These are phyloP conservation scores for Camelina laxa DNA, from an alignment of 345 rosid genomes.

Conservation along the genomic window DNA sequence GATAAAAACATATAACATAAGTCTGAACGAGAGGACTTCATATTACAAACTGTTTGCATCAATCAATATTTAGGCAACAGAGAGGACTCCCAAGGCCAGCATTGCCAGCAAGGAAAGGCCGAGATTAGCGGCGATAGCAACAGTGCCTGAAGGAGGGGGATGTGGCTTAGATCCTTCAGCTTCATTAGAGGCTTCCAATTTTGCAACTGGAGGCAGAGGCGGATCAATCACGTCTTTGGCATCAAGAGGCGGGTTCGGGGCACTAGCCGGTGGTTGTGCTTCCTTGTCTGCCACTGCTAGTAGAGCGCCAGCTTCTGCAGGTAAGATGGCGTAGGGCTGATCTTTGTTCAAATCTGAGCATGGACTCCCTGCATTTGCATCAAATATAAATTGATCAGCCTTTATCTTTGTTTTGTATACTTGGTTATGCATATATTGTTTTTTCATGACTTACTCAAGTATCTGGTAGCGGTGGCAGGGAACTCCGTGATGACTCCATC, in stretches of 20 bases:
- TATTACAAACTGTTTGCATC: constrained; percentile 13
- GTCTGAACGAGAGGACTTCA: constrained; percentile 12
- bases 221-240: constrained; percentile 69
- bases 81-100: constrained; percentile 45
- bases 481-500: constrained; percentile 76
- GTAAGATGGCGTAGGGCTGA: constrained; percentile 48
- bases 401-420: not conserved
- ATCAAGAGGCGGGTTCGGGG: constrained; percentile 57
- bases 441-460: constrained; percentile 59
- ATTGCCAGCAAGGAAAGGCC: constrained; percentile 48
- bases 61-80: constrained; percentile 16
- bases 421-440: not conserved
- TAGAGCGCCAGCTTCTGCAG: constrained; percentile 57
- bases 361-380: constrained; percentile 59
- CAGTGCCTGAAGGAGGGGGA: constrained; percentile 39
- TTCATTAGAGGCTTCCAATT: constrained; percentile 10
- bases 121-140: constrained; percentile 39
- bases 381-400: constrained; percentile 36
- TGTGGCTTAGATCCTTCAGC: constrained; percentile 29
- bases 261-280: constrained; percentile 45
- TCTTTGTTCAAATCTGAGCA: constrained; percentile 54
- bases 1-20: constrained; percentile 11
- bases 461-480: constrained; percentile 79
- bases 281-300: constrained; percentile 27
- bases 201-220: constrained; percentile 72